Percentiles rank a stretch among this genome's conserved stretches.
phyloP scores from a whole-genome alignment of 805 yeast species.

The Maudiozyma bulderi region DNA sequence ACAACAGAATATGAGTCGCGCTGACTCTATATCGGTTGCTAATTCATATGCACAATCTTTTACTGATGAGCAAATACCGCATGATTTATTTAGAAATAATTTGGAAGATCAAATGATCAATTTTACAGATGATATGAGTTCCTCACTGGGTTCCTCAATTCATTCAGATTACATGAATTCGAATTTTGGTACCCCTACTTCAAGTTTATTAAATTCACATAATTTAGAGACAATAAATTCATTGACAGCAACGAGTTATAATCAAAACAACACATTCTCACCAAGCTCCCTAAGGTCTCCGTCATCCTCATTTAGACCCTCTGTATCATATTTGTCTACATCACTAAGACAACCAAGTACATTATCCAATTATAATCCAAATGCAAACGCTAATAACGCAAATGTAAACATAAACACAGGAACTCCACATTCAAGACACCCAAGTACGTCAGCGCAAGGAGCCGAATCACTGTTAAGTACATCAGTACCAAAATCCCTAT shows the following conservation, averaged over 20 bases:
- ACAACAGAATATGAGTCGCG: neutral
- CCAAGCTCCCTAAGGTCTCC: constrained; percentile 20
- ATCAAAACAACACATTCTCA: constrained; percentile 1
- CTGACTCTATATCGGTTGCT: neutral
- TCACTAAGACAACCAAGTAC: constrained; percentile 21
- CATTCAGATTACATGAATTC: constrained; percentile 20
- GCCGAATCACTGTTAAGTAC: constrained; percentile 3
- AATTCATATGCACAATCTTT: constrained; percentile 1
- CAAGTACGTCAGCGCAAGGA: constrained; percentile 16
- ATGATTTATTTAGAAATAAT: constrained; percentile 13
- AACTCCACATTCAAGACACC: constrained; percentile 26
- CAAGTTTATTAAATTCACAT: constrained; percentile 20
- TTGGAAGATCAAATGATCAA: constrained; percentile 15
- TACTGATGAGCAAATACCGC: constrained; percentile 6
- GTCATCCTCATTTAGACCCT: constrained; percentile 19
- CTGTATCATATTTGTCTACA: constrained; percentile 16
- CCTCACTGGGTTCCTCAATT: constrained; percentile 25
- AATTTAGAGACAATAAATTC: constrained; percentile 11
- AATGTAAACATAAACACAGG: constrained; percentile 5
- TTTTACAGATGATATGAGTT: constrained; percentile 21
- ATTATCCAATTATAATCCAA: constrained; percentile 5
- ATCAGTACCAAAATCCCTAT: constrained; percentile 14
- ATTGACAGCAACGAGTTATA: constrained; percentile 2
- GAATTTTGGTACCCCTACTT: constrained; percentile 16
- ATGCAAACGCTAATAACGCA: constrained; percentile 1